Conservation (phyloP, 345 rosid species). For the Gossypium rotundifolium region DNA sequence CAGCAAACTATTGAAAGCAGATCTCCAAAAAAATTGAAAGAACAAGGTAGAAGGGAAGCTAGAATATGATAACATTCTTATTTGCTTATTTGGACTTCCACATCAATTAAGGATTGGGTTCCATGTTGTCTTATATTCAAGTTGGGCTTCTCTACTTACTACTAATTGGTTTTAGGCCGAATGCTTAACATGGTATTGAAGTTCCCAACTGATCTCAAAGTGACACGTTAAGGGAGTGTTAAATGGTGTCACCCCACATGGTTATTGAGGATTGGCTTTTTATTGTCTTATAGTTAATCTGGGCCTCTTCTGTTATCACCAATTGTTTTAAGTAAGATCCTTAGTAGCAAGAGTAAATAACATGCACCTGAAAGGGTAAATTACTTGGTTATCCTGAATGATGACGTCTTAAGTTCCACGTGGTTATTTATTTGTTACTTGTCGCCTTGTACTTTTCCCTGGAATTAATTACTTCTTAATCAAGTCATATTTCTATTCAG, state of each 20-base stretch:
- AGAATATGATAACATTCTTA: no score
- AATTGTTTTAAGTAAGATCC: neutral
- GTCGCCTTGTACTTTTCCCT: neutral
- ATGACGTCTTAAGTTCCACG: neutral
- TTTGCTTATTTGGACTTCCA: no score
- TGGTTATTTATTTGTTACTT: conserved; percentile 2
- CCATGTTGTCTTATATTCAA: neutral
- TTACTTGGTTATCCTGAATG: neutral
- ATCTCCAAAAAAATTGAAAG: no score
- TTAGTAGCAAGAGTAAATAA: neutral
- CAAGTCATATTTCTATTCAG: neutral
- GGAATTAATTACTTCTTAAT: neutral
- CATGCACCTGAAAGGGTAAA: neutral
- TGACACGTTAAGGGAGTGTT: neutral
- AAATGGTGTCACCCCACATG: no score
- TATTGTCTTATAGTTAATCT: neutral
- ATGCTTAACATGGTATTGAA: neutral
- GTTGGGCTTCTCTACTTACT: neutral
- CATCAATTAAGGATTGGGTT: neutral
- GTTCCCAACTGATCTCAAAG: neutral
- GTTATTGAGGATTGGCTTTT: neutral
- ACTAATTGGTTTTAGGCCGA: neutral
- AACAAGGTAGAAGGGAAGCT: no score
- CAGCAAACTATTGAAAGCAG: no score
- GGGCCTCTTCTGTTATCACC: neutral